These are phyloP conservation scores for Sherardia arvensis DNA, from an alignment of 257 asterid species.

Conservation along the genomic window DNA sequence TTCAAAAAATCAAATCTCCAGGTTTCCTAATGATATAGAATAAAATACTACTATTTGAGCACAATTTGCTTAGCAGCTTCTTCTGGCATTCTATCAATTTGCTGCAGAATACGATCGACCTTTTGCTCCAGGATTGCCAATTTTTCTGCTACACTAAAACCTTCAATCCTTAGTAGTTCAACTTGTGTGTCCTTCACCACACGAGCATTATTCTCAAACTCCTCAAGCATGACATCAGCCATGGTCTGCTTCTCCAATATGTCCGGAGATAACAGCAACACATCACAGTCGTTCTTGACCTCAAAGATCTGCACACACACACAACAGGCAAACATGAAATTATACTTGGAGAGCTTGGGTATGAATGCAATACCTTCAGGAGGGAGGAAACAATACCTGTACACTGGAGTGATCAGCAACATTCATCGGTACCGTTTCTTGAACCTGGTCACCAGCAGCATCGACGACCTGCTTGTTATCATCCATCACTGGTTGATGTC, in stretches of 20 bases:
- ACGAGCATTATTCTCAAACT: background rate
- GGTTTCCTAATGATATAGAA: background rate
- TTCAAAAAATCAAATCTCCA: no score
- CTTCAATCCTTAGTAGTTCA: background rate
- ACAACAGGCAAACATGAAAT: background rate
- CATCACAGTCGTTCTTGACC: background rate
- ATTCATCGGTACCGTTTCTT: background rate
- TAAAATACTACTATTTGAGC: background rate
- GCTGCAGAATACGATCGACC: background rate
- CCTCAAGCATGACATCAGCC: slow-evolving; percentile 1
- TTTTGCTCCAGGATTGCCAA: background rate
- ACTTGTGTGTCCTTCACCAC: background rate
- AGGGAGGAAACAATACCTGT: background rate
- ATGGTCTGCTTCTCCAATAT: background rate
- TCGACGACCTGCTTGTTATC: background rate
- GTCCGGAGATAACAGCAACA: background rate
- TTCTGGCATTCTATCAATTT: background rate
- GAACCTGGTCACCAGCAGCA: background rate
- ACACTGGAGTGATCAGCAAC: background rate
- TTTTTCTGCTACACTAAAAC: background rate
- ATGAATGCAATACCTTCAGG: background rate
- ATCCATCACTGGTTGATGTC: background rate
- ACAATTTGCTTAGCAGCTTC: background rate
- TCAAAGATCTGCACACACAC: background rate
- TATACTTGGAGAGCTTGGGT: no score